phyloP scores from a whole-genome alignment of 1,139 yeast genomes.

The Geotrichum candidum region DNA sequence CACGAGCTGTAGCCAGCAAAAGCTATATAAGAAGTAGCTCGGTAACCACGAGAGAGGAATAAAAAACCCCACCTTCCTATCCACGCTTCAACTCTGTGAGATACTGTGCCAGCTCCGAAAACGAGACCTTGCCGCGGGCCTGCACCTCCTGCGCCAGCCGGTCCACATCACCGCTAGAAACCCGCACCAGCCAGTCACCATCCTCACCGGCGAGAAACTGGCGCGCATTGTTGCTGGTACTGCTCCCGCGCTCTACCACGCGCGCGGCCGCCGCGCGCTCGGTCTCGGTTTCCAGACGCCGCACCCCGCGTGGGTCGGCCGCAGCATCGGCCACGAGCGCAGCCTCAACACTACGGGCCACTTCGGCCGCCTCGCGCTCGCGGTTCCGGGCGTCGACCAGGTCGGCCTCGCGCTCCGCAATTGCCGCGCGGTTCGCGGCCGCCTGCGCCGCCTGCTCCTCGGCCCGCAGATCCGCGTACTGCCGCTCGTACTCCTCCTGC shows the following conservation, averaged over 20 bases:
- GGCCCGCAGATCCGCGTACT: slow-evolving; percentile 15
- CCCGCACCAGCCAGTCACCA: slow-evolving; percentile 7
- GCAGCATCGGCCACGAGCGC: not conserved
- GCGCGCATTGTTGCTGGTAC: not conserved
- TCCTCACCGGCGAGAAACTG: slow-evolving; percentile 10
- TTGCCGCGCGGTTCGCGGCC: slow-evolving; percentile 10
- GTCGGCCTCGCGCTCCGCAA: slow-evolving; percentile 6
- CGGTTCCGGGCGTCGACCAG: not conserved
- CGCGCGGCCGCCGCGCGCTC: not conserved
- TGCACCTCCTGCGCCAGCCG: slow-evolving; percentile 1
- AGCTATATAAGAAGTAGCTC: not conserved
- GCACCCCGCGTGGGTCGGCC: not conserved
- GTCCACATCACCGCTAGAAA: slow-evolving; percentile 1
- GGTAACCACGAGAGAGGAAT: too few relatives aligned
- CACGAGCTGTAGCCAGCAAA: not conserved
- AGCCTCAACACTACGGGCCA: not conserved
- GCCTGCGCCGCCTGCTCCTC: slow-evolving; percentile 6
- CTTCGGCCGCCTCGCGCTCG: not conserved
- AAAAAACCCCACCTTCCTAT: too few relatives aligned
- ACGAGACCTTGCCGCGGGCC: slow-evolving; percentile 5
- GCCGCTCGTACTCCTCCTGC: slow-evolving; percentile 15
- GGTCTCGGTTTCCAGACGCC: not conserved
- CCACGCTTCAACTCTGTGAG: slow-evolving; percentile 1
- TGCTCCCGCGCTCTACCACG: not conserved
- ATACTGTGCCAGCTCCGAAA: slow-evolving; percentile 7